phyloP scores from a whole-genome alignment of 768 basidiomycete genomes.

The Kwoniella shandongensis region DNA sequence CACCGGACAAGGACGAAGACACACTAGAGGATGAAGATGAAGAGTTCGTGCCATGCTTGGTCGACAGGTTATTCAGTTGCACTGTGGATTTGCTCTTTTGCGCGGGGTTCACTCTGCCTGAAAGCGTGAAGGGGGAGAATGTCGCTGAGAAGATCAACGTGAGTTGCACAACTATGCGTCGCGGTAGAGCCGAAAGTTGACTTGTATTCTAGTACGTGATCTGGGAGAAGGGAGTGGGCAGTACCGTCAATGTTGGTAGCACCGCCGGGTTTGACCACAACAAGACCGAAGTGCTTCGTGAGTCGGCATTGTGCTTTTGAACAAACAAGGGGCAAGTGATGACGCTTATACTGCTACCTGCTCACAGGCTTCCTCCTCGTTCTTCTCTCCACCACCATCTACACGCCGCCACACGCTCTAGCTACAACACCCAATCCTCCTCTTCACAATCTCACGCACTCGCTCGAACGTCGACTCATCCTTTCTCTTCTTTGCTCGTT shows the following conservation, averaged over 20 bases:
- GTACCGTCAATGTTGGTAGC: constrained; percentile 70
- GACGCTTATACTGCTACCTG: too few species aligned
- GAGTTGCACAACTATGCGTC: constrained; percentile 10
- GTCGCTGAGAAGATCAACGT: constrained; percentile 53
- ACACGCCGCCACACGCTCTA: constrained; percentile 68
- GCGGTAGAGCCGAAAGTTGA: neutral
- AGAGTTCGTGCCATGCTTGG: constrained; percentile 69
- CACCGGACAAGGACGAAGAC: neutral
- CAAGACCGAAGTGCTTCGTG: constrained; percentile 82
- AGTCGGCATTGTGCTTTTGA: constrained; percentile 12
- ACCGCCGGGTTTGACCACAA: constrained; percentile 68
- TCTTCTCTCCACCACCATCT: constrained; percentile 86
- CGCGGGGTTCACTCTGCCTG: constrained; percentile 87
- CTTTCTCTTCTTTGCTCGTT: constrained; percentile 89
- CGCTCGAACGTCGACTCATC: constrained; percentile 66
- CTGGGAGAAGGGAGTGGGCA: constrained; percentile 92
- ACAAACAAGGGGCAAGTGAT: too few species aligned
- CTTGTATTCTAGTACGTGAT: constrained; percentile 48
- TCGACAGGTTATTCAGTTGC: constrained; percentile 74
- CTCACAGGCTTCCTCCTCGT: constrained; percentile 66
- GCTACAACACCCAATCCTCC: constrained; percentile 70
- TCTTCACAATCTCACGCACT: constrained; percentile 71
- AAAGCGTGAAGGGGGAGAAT: constrained; percentile 36
- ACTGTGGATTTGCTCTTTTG: constrained; percentile 86
- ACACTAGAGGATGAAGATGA: constrained; percentile 34